A percentile compares a stretch with the other conserved stretches of the same genome.
These are phyloP conservation scores for Pyrrhoderma lamaoense DNA, from an alignment of 1,284 basidiomycete genomes.

Conservation along the genomic window DNA sequence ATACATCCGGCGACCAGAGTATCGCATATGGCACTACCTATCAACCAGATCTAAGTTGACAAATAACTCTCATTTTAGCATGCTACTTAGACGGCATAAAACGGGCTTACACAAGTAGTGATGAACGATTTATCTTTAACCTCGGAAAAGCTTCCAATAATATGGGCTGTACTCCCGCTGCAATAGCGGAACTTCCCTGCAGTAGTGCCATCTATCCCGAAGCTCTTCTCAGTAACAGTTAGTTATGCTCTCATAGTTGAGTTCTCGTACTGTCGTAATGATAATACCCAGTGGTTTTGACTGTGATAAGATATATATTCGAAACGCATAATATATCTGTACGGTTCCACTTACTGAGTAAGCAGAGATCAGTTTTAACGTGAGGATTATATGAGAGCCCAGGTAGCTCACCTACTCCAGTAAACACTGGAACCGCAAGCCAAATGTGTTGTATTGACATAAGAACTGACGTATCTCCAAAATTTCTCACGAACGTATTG, in stretches of 20 bases:
- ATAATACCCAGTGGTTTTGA: background rate
- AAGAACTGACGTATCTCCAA: conserved; percentile 20
- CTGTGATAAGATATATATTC: background rate
- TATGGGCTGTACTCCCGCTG: background rate
- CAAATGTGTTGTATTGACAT: background rate
- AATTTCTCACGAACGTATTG: conserved; percentile 22
- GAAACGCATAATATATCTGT: conserved; percentile 4
- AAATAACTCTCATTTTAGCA: background rate
- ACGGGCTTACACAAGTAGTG: background rate
- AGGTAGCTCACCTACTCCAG: background rate
- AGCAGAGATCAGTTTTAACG: background rate
- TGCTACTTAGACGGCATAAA: no score
- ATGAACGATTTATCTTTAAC: background rate
- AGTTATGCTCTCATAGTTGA: background rate
- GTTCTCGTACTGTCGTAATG: background rate
- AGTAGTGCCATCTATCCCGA: background rate
- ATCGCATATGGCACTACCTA: conserved; percentile 4
- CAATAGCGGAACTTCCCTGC: background rate
- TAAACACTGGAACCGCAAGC: background rate
- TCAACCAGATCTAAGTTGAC: background rate
- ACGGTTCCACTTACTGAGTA: background rate
- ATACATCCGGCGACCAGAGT: background rate
- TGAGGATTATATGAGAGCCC: background rate
- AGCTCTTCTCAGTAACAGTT: background rate
- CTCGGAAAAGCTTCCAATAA: background rate